A percentile compares a stretch with the other conserved stretches of the same genome.
These are phyloP conservation scores for Tarenaya hassleriana DNA, from an alignment of 345 rosid genomes.

Conservation along the genomic window DNA sequence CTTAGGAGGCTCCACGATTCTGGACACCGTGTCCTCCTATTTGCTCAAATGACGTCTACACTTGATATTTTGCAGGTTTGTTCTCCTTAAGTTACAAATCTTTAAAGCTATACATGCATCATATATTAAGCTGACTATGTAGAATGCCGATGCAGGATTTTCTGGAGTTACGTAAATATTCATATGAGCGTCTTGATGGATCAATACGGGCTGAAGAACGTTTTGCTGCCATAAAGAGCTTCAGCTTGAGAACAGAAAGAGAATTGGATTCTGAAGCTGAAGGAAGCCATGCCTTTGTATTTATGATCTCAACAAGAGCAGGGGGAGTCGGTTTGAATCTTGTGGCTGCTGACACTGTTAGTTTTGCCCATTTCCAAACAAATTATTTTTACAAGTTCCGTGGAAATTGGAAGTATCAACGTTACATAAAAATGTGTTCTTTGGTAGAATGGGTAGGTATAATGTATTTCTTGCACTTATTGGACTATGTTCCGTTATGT, in stretches of 20 bases:
- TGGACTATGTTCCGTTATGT: background rate
- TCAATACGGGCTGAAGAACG: constrained; percentile 92
- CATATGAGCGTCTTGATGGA: constrained; percentile 96
- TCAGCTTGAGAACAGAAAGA: constrained; percentile 41
- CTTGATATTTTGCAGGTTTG: constrained; percentile 86
- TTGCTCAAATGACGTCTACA: constrained; percentile 88
- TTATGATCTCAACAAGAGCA: constrained; percentile 90
- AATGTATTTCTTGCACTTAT: constrained; percentile 14
- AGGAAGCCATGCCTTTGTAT: constrained; percentile 56
- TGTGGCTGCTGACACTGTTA: constrained; percentile 85
- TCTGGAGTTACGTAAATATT: constrained; percentile 69
- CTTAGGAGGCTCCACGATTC: constrained; percentile 52
- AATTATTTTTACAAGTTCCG: background rate
- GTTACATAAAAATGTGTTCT: background rate
- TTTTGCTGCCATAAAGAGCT: constrained; percentile 83
- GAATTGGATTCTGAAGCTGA: constrained; percentile 30
- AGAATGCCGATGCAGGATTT: constrained; percentile 46
- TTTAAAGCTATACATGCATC: background rate
- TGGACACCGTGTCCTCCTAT: constrained; percentile 81
- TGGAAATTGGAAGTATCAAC: background rate
- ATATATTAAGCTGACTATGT: constrained; percentile 8
- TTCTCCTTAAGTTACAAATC: background rate
- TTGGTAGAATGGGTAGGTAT: background rate
- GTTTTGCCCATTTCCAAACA: constrained; percentile 18
- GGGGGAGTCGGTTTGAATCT: constrained; percentile 97